phyloP scores from a whole-genome alignment of 164 flowering plant genomes.

The Piper longum region DNA sequence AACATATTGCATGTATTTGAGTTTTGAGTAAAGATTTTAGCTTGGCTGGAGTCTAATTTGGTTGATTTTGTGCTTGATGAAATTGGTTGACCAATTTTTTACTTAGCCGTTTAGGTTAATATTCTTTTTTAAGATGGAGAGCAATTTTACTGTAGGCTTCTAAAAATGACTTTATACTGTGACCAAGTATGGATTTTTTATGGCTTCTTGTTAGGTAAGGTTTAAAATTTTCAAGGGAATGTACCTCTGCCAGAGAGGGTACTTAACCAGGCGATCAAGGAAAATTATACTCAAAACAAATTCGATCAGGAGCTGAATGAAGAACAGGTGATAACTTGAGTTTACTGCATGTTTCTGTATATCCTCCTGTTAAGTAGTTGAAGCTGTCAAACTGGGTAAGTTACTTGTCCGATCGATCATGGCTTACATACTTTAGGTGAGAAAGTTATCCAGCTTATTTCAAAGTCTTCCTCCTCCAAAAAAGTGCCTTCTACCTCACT shows the following conservation, averaged over 20 bases:
- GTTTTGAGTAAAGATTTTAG: too few relatives aligned
- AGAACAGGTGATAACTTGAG: conserved; percentile 11
- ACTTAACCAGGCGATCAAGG: conserved; percentile 25
- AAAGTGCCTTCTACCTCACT: neutral
- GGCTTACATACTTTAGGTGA: neutral
- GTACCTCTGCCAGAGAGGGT: conserved; percentile 31
- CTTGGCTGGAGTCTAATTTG: too few relatives aligned
- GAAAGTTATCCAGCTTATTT: neutral
- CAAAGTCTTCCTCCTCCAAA: neutral
- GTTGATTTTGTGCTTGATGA: too few relatives aligned
- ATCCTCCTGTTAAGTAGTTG: neutral
- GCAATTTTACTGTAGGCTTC: too few relatives aligned
- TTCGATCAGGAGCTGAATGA: conserved; percentile 23
- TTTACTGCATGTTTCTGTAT: neutral
- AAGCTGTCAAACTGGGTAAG: neutral
- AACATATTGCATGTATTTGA: too few relatives aligned
- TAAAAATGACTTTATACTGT: too few relatives aligned
- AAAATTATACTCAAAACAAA: conserved; percentile 20
- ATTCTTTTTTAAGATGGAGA: too few relatives aligned
- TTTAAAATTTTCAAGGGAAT: conserved; percentile 29
- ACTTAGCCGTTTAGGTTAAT: too few relatives aligned
- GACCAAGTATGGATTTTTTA: too few relatives aligned
- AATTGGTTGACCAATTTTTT: too few relatives aligned
- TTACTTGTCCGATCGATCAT: too few relatives aligned
- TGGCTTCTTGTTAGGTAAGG: conserved; percentile 18